Evolutionary conservation across 2,329 filamentous ascomycete species (phyloP).

Genomic region (Aciculosporium take): DNA sequence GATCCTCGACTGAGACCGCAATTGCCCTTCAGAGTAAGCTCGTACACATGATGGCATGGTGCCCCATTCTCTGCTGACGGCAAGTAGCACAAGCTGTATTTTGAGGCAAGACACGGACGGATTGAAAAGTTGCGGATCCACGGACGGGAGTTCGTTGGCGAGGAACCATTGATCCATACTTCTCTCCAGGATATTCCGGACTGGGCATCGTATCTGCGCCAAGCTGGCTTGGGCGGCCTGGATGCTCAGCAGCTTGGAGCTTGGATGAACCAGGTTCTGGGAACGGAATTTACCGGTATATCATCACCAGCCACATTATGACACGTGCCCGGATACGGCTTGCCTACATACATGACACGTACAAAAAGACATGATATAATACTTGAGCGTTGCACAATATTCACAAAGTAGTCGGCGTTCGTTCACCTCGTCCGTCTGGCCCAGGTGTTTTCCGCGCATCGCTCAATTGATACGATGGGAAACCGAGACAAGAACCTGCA

Average conservation of each 20-base stretch:
- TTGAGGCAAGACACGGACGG: constrained; percentile 24
- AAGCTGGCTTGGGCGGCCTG: constrained; percentile 12
- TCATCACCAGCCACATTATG: constrained; percentile 2
- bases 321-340: not conserved
- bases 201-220: constrained; percentile 13
- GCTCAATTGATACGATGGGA: too few relatives aligned
- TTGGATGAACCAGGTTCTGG: constrained; percentile 19
- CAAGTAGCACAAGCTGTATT: constrained; percentile 17
- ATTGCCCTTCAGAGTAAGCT: constrained; percentile 31
- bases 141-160: constrained; percentile 4
- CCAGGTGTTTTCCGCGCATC: too few relatives aligned
- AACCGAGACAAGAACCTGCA: too few relatives aligned
- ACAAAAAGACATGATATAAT: too few relatives aligned
- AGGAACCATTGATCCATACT: not conserved
- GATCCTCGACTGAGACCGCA: constrained; percentile 41
- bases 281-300: constrained; percentile 14
- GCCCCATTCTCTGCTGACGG: not conserved
- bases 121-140: constrained; percentile 20
- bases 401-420: too few relatives aligned
- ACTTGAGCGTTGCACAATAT: too few relatives aligned
- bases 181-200: constrained; percentile 12
- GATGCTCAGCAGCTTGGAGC: constrained; percentile 13
- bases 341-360: too few relatives aligned
- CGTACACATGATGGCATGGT: not conserved
- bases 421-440: too few relatives aligned